phyloP scores from a whole-genome alignment of 1,139 yeast species.

The Spathaspora sp. region DNA sequence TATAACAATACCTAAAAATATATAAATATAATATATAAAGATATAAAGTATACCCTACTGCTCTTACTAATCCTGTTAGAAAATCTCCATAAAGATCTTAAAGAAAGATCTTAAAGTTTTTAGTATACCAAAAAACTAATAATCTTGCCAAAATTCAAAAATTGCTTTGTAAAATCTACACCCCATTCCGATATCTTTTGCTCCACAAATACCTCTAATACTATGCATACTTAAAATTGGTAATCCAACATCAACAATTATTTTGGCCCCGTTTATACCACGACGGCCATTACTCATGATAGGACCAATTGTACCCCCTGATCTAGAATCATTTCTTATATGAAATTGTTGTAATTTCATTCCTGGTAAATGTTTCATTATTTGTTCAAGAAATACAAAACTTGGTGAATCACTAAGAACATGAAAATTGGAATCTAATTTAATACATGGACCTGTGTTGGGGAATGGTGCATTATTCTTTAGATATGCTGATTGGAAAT shows the following conservation, averaged over 20 bases:
- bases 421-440: conserved; percentile 75
- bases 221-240: conserved; percentile 83
- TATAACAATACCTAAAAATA: too few species aligned
- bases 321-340: conserved; percentile 67
- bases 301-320: conserved; percentile 85
- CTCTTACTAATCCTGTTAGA: too few species aligned
- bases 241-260: conserved; percentile 73
- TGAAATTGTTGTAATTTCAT: conserved; percentile 69
- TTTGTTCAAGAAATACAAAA: conserved; percentile 62
- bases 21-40: too few species aligned
- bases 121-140: background rate
- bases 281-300: conserved; percentile 46
- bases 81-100: too few species aligned
- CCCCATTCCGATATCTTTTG: conserved; percentile 68
- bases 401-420: conserved; percentile 81
- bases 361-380: conserved; percentile 47
- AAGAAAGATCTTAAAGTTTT: too few species aligned
- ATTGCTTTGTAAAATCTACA: conserved; percentile 63
- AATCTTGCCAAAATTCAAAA: conserved; percentile 54
- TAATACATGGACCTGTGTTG: conserved; percentile 69
- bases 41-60: too few species aligned
- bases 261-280: conserved; percentile 60
- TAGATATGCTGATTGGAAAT: conserved; percentile 60
- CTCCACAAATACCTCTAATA: conserved; percentile 73
- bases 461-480: conserved; percentile 76